Evolutionary conservation across 495 filamentous ascomycete species (phyloP).

Genomic region (Podospora pseudocomata): DNA sequence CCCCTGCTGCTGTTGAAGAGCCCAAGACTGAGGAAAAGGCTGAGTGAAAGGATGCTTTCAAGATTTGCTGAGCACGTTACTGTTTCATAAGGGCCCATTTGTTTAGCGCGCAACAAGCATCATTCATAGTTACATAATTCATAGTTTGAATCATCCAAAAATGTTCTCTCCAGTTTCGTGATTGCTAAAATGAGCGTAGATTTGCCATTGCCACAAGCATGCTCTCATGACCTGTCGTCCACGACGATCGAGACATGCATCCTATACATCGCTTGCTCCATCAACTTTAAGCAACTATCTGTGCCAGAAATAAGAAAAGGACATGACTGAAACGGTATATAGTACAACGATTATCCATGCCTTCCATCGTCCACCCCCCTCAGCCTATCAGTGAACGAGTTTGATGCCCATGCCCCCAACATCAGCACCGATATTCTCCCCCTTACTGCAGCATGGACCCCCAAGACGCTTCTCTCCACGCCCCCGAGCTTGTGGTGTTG

Average conservation of each 20-base stretch:
- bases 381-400: not conserved
- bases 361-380: too few relatives aligned
- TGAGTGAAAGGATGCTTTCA: not conserved
- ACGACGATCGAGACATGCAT: too few relatives aligned
- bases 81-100: not conserved
- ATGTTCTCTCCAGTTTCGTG: too few relatives aligned
- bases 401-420: not conserved
- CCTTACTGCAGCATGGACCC: not conserved
- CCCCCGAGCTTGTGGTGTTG: not conserved
- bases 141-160: not conserved
- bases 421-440: not conserved
- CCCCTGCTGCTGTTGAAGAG: conserved; percentile 4
- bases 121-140: not conserved
- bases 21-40: conserved; percentile 5
- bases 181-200: too few relatives aligned
- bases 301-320: too few relatives aligned
- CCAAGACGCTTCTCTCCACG: not conserved
- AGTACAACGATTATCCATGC: not conserved
- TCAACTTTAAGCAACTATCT: too few relatives aligned
- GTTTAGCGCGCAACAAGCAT: not conserved
- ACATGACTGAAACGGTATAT: not conserved
- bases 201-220: too few relatives aligned
- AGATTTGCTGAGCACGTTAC: not conserved
- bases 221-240: too few relatives aligned
- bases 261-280: too few relatives aligned